Evolutionary conservation across 768 basidiomycete species (phyloP).

Genomic region (Sistotremastrum suecicum): DNA sequence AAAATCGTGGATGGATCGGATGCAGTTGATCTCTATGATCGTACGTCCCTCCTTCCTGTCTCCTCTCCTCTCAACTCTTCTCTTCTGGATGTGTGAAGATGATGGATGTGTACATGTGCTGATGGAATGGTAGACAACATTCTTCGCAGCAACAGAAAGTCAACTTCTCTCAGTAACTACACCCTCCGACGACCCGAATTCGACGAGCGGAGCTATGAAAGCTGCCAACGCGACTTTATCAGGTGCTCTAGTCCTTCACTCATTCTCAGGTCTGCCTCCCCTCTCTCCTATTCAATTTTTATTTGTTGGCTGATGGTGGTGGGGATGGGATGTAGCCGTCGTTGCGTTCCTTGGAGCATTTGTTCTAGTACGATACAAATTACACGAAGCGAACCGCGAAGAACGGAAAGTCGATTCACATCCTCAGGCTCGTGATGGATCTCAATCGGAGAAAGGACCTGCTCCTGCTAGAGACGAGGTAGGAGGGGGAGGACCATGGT

Average conservation of each 20-base stretch:
- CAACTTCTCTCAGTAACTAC: conserved; percentile 33
- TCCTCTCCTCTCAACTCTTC: neutral
- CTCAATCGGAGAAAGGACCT: conserved; percentile 4
- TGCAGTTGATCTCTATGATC: conserved; percentile 46
- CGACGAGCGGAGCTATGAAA: neutral
- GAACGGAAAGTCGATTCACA: conserved; percentile 24
- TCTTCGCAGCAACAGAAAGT: conserved; percentile 46
- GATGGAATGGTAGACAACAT: conserved; percentile 32
- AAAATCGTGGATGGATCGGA: conserved; percentile 48
- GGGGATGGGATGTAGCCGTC: conserved; percentile 15
- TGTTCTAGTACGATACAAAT: conserved; percentile 39
- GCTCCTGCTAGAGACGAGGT: conserved; percentile 1
- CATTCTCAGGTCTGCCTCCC: conserved; percentile 28
- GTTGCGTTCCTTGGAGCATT: conserved; percentile 42
- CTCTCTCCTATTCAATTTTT: neutral
- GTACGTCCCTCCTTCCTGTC: conserved; percentile 19
- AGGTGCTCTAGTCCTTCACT: conserved; percentile 40
- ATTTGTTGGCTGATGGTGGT: conserved; percentile 7
- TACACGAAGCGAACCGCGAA: conserved; percentile 36
- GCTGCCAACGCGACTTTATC: conserved; percentile 31
- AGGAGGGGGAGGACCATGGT: neutral
- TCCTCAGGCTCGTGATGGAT: conserved; percentile 13
- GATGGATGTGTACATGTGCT: neutral
- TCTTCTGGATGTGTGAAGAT: neutral
- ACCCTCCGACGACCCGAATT: conserved; percentile 12